Conservation (phyloP, 768 basidiomycete genomes). For the Russula vinacea region DNA sequence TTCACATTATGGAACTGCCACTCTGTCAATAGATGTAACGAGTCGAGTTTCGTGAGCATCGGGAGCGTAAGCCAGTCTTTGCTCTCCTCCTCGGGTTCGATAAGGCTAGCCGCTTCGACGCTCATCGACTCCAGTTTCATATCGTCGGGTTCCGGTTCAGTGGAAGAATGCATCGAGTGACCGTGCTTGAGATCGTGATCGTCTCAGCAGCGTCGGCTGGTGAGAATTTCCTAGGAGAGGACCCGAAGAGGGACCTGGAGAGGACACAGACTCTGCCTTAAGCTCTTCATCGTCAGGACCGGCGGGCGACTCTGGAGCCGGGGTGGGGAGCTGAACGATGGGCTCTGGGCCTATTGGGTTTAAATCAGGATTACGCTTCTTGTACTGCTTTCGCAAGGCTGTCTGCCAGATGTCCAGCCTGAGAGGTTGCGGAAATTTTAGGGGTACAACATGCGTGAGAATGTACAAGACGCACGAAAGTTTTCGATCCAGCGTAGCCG, state of each 20-base stretch:
- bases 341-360: constrained; percentile 72
- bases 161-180: not conserved
- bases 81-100: constrained; percentile 39
- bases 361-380: constrained; percentile 62
- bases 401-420: constrained; percentile 80
- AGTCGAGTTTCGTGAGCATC: constrained; percentile 70
- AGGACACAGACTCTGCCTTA: constrained; percentile 13
- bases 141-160: constrained; percentile 6
- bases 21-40: constrained; percentile 68
- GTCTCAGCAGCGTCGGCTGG: not conserved
- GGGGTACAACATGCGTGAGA: constrained; percentile 27
- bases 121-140: constrained; percentile 18
- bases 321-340: constrained; percentile 29
- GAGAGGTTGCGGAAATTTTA: constrained; percentile 20
- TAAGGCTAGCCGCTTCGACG: constrained; percentile 17
- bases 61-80: constrained; percentile 70
- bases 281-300: constrained; percentile 29
- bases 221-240: not conserved
- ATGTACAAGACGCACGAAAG: constrained; percentile 52
- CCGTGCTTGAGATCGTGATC: not conserved
- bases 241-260: constrained; percentile 12
- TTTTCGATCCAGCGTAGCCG: constrained; percentile 78
- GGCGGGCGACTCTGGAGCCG: constrained; percentile 31
- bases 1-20: constrained; percentile 85
- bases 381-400: constrained; percentile 71